These are phyloP conservation scores for Asterophora lycoperdoides DNA, from an alignment of 768 basidiomycete genomes.

Conservation along the genomic window DNA sequence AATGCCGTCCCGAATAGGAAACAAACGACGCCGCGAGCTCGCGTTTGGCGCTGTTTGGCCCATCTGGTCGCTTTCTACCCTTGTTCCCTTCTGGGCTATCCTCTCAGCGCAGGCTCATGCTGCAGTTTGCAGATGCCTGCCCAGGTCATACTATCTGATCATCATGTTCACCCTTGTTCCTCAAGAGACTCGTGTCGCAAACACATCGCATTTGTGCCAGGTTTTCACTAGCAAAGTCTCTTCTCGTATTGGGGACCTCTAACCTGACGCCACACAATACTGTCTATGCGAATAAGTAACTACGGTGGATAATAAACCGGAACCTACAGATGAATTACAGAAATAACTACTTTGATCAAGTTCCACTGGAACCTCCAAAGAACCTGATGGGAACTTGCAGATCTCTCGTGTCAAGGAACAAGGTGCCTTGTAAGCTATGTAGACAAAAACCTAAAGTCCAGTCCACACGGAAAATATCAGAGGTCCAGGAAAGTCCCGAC, in stretches of 20 bases:
- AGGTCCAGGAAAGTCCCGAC: background rate
- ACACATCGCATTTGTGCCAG: no score
- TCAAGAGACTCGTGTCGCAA: background rate
- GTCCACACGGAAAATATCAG: no score
- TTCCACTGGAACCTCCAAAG: background rate
- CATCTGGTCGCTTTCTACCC: constrained; percentile 1
- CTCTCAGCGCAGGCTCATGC: background rate
- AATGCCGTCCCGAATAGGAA: constrained; percentile 20
- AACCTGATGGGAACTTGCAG: background rate
- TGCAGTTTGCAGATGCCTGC: background rate
- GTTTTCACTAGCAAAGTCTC: no score
- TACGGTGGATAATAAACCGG: no score
- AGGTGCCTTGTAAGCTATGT: background rate
- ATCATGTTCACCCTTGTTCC: constrained; percentile 12
- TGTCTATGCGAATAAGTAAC: no score
- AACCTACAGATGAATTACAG: background rate
- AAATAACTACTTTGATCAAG: no score
- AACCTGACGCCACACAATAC: background rate
- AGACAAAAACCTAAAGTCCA: background rate
- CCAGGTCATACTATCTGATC: constrained; percentile 8
- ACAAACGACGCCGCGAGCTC: constrained; percentile 6
- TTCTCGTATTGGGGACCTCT: no score
- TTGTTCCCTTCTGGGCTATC: constrained; percentile 14
- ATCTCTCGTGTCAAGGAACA: constrained; percentile 6
- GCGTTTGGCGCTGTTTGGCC: constrained; percentile 9